These are phyloP conservation scores for Penicillium lagena DNA, from an alignment of 495 filamentous ascomycete species.

Conservation along the genomic window DNA sequence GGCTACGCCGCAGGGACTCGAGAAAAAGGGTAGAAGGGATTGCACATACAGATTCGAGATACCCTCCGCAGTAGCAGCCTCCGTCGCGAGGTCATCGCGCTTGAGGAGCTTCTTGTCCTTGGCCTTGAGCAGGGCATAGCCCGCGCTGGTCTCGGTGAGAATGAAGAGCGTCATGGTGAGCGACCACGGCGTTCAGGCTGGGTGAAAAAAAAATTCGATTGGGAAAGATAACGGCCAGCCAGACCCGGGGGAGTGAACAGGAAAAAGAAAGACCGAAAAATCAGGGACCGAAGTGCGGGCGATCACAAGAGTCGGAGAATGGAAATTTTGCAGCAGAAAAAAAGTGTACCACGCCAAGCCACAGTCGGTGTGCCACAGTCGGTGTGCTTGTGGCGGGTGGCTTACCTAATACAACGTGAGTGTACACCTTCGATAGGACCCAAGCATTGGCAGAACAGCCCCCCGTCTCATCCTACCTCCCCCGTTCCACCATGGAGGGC, in stretches of 20 bases:
- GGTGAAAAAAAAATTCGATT: conserved; percentile 6
- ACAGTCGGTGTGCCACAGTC: neutral
- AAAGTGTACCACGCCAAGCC: conserved; percentile 25
- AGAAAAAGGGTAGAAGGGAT: too few species aligned
- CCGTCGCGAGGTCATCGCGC: conserved; percentile 65
- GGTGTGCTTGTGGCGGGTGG: conserved; percentile 17
- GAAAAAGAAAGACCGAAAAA: conserved; percentile 12
- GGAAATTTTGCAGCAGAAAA: conserved; percentile 27
- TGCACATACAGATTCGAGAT: conserved; percentile 74
- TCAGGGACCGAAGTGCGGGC: conserved; percentile 17
- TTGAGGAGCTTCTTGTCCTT: conserved; percentile 97
- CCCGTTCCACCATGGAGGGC: conserved; percentile 67
- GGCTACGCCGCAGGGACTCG: too few species aligned
- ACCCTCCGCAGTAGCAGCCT: conserved; percentile 75
- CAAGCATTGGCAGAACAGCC: conserved; percentile 11
- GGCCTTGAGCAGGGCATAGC: conserved; percentile 96
- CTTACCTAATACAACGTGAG: conserved; percentile 15
- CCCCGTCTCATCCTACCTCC: conserved; percentile 6
- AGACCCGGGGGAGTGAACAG: neutral
- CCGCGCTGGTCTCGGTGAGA: conserved; percentile 88
- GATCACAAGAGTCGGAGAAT: conserved; percentile 21
- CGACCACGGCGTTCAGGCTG: conserved; percentile 24
- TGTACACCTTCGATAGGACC: conserved; percentile 10
- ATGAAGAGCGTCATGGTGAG: conserved; percentile 69
- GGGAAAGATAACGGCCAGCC: neutral